Percentiles rank a stretch among this genome's conserved stretches.
These are phyloP conservation scores for Epichloe gansuensis DNA, from an alignment of 2,329 filamentous ascomycete genomes.

Conservation along the genomic window DNA sequence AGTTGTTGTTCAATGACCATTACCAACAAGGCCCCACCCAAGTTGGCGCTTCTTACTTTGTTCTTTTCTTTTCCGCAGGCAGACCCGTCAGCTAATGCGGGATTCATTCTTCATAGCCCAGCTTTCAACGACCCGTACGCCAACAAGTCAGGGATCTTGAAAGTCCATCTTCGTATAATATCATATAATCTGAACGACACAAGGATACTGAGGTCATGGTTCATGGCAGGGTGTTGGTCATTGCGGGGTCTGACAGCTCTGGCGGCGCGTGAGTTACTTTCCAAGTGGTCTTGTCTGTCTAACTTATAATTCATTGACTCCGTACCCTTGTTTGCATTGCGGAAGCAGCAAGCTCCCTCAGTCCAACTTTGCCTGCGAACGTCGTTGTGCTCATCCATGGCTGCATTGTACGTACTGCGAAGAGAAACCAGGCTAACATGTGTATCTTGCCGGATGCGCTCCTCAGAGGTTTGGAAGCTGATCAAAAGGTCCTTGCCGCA, in stretches of 20 bases:
- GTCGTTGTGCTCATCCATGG: no score
- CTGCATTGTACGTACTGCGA: no score
- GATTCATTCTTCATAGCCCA: neutral
- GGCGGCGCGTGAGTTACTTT: slow-evolving; percentile 59
- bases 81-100: neutral
- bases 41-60: neutral
- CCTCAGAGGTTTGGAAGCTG: slow-evolving; percentile 76
- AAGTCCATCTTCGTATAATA: neutral
- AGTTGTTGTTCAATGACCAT: neutral
- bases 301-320: no score
- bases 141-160: neutral
- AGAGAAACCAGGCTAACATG: neutral
- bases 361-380: neutral
- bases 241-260: slow-evolving; percentile 83
- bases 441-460: neutral
- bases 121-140: neutral
- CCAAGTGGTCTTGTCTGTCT: no score
- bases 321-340: neutral
- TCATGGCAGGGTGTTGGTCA: slow-evolving; percentile 53
- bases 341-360: neutral
- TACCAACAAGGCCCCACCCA: neutral
- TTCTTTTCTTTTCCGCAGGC: neutral
- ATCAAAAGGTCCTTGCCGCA: slow-evolving; percentile 86
- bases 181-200: no score
- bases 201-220: slow-evolving; percentile 18